A percentile compares a stretch with the other conserved stretches of the same genome.
phyloP scores from a whole-genome alignment of 164 flowering plant genomes.

The Aristolochia californica region DNA sequence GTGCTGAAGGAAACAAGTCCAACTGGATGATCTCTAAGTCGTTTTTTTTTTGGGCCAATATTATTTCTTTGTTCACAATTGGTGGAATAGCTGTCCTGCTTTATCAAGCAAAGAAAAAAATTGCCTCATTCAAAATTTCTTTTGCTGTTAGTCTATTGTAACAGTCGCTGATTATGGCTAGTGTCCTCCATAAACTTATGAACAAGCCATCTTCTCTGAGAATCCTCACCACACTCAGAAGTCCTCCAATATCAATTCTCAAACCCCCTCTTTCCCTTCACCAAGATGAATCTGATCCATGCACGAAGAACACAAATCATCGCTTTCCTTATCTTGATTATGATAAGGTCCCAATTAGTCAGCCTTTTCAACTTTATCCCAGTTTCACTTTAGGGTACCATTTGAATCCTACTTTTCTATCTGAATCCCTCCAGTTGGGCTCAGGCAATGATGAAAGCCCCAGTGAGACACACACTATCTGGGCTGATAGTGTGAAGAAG shows the following conservation, averaged over 20 bases:
- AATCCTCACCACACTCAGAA: slow-evolving; percentile 7
- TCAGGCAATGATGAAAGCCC: slow-evolving; percentile 2
- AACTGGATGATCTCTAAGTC: no score
- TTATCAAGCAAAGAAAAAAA: no score
- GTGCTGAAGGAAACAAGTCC: no score
- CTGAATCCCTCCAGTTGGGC: slow-evolving; percentile 13
- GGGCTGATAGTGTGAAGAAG: slow-evolving; percentile 51
- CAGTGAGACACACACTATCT: slow-evolving; percentile 10
- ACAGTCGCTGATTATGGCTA: slow-evolving; percentile 8
- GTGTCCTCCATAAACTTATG: slow-evolving; percentile 13
- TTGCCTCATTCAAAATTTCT: no score
- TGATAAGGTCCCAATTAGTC: neutral
- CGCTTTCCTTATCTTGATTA: slow-evolving; percentile 6
- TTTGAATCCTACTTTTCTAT: slow-evolving; percentile 16
- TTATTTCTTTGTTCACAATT: no score
- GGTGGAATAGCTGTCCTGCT: no score
- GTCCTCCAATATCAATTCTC: neutral
- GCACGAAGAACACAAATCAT: neutral
- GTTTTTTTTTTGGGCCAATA: no score
- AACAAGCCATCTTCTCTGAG: slow-evolving; percentile 8
- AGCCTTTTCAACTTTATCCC: slow-evolving; percentile 19
- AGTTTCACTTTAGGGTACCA: slow-evolving; percentile 26
- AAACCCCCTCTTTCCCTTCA: neutral
- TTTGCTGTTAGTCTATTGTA: no score
- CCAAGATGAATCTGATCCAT: slow-evolving; percentile 5